A percentile compares a stretch with the other conserved stretches of the same genome.
phyloP scores from a whole-genome alignment of 192 early-diverging fungal genomes.

The Umbelopsis sp. region DNA sequence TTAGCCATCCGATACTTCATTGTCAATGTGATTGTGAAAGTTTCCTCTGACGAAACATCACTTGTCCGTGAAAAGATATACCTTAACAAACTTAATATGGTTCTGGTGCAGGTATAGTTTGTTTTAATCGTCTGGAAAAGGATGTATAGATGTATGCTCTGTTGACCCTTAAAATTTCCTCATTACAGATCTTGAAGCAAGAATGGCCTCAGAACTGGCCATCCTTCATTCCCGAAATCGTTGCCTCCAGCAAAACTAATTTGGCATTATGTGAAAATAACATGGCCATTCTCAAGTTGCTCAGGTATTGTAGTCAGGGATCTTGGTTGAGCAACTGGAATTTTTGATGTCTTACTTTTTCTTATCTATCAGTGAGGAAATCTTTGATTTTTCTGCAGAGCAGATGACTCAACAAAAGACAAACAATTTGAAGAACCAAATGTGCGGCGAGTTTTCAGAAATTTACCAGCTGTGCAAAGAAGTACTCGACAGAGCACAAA shows the following conservation, averaged over 20 bases:
- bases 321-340: not conserved
- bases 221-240: slow-evolving; percentile 96
- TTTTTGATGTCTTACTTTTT: not conserved
- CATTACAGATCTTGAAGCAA: slow-evolving; percentile 90
- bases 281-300: slow-evolving; percentile 97
- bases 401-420: slow-evolving; percentile 97
- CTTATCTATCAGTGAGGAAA: slow-evolving; percentile 84
- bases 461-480: slow-evolving; percentile 95
- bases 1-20: slow-evolving; percentile 95
- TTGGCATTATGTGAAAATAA: slow-evolving; percentile 98
- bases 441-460: slow-evolving; percentile 95
- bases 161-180: not conserved
- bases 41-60: slow-evolving; percentile 83
- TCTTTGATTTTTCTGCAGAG: slow-evolving; percentile 98
- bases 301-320: slow-evolving; percentile 62
- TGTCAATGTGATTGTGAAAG: slow-evolving; percentile 89
- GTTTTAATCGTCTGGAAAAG: not conserved
- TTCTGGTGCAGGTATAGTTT: slow-evolving; percentile 87
- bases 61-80: slow-evolving; percentile 77
- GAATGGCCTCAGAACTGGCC: slow-evolving; percentile 99
- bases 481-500: slow-evolving; percentile 89
- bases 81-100: slow-evolving; percentile 94
- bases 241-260: slow-evolving; percentile 90
- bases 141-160: too few relatives aligned
- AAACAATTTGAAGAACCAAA: slow-evolving; percentile 90